Percentiles rank a stretch among this genome's conserved stretches.
phyloP scores from a whole-genome alignment of 2,329 filamentous ascomycete genomes.

The Curvularia hawaiiensis region DNA sequence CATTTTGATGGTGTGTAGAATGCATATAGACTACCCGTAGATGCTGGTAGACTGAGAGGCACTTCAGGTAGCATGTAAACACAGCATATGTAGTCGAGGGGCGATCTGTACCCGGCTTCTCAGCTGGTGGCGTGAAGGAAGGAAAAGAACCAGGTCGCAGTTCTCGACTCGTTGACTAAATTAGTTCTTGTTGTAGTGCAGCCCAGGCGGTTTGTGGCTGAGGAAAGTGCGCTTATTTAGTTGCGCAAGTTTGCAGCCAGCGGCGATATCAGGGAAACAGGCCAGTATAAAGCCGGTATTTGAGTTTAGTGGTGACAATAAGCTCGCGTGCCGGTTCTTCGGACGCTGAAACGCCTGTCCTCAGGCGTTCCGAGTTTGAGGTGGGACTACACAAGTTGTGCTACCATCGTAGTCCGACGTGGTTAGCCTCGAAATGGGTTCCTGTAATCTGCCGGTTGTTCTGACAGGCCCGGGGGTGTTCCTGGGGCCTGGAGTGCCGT shows the following conservation, averaged over 20 bases:
- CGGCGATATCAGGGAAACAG: background rate
- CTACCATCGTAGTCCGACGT: slow-evolving; percentile 11
- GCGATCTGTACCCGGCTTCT: background rate
- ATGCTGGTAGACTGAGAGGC: background rate
- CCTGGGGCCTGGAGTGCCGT: slow-evolving; percentile 3
- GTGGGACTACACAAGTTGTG: slow-evolving; percentile 1
- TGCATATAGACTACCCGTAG: background rate
- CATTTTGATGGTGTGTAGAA: background rate
- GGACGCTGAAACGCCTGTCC: background rate
- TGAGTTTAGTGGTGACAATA: background rate
- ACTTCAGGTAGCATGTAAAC: background rate
- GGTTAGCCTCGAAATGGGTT: slow-evolving; percentile 13
- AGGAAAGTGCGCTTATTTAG: background rate
- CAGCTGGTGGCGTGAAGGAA: background rate
- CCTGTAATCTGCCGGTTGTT: slow-evolving; percentile 19
- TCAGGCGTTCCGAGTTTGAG: slow-evolving; percentile 12
- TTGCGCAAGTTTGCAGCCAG: background rate
- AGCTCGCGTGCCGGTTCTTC: background rate
- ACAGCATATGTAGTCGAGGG: background rate
- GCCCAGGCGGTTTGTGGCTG: background rate
- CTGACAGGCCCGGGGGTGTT: slow-evolving; percentile 11
- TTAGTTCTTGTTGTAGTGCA: too few relatives aligned
- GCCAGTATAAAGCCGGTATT: background rate
- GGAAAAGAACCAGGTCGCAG: background rate
- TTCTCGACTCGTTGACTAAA: too few relatives aligned